Evolutionary conservation across 305 asterid genomes (phyloP), one percentile per base, ranked within the genome.

Genomic region (Petunia hybrid): DNA sequence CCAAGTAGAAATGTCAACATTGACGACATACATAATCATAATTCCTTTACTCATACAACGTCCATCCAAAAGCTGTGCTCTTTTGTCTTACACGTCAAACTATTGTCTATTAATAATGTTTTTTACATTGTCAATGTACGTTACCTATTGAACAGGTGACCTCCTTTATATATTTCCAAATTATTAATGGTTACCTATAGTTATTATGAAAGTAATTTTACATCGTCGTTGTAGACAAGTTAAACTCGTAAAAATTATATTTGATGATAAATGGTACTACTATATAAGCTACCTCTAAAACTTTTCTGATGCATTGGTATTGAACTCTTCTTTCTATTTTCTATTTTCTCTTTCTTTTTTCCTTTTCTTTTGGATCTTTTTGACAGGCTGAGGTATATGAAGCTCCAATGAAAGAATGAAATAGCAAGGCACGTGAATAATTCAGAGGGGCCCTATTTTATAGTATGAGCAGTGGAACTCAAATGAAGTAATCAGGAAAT

Each of bases 341-440:
- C 31, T 22, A 22, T 22, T 22, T 68, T 43, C 4, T 39, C n/a
- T 38, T 56, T 79, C 35, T 39, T 16, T 77, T 31, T 40, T 8
- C 1, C 56, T 8, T 8, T 68, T 39, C 13, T 77, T 31, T 40
- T 8, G 1, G 46, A 8, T 8, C 31, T 68, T 22, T 51, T 80
- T 16, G 63, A 40, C 87, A 89, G 92, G 92, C 12, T 88, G 84
- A 88, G 85, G 78, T 79, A 80, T 82, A 5, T 87, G 78, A 85
- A 86, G 83, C 86, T 81, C 39, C 86, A 78, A 55, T 86, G 57
- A 64, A 76, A 81, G 67, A 14, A 36, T 39, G 77, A 31, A 4
- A 76, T 6, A 13, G 66, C 9, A 31, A 61, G 3, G 60, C n/a
- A 13, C 16, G 8, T 31, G n/a, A 62, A 62, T 67, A 8, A 40